Base-by-base conservation (phyloP, 768 basidiomycete genomes). In the Kwoniella shandongensis region DNA sequence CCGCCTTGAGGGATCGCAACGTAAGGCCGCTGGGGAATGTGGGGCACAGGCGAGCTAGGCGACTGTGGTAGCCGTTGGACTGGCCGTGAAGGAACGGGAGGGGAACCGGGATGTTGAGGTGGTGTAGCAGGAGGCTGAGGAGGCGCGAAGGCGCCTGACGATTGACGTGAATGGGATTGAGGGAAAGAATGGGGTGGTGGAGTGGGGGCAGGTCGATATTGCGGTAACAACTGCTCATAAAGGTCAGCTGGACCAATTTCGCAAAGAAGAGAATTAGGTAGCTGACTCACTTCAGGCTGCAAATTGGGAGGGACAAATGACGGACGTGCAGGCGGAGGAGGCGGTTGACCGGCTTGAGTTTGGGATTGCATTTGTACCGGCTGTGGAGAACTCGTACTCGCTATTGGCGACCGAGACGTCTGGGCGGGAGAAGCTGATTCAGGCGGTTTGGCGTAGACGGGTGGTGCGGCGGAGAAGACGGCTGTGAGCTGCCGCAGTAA, bases 401-500 rank as follows among this genome's bases (percentile, higher is more conserved):
- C 40, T 23, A 42, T 42, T 42, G 40, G 40, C 7, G 40, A 23
- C 26, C 56, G 18, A n/a, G 49, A 51, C 8, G 56, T 39, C 51
- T 46, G 54, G 35, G 65, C 49, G 18, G 61, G 22, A 27, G 63
- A 58, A 30, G 44, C 17, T 5, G 44, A 17, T 44, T 56, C 55
- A 22, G 61, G 40, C 27, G 61, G 62, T 76, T 87, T 91, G 29
- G 93, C 85, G 73, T 92, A 96, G 15, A 98, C 84, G 6, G 93
- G 93, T 40, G 94, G 93, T 44, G 85, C 82, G 27, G 81, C 81
- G 20, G 90, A 93, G 78, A 98, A 98, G 53, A 86, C 81, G 38
- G 84, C 81, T 64, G 88, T 86, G 79, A 97, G 82, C 18, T 85
- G 85, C 61, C 88, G 84, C 41, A 93, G 73, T 20, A 99, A 80